Conservation (phyloP, 768 basidiomycete genomes). For the Lactarius indigo region DNA sequence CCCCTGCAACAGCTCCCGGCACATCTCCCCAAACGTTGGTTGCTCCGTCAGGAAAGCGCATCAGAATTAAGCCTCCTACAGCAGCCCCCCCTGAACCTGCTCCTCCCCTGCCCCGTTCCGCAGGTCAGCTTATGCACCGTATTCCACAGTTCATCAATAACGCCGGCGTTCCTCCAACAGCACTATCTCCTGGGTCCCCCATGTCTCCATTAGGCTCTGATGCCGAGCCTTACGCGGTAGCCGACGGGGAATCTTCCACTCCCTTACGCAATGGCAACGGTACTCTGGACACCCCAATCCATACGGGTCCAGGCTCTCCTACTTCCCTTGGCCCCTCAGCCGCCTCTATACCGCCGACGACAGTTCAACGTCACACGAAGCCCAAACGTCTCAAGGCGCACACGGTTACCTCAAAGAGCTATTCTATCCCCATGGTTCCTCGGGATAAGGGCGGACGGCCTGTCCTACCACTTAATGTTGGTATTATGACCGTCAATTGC, state of each 20-base stretch:
- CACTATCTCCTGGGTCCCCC: slow-evolving; percentile 24
- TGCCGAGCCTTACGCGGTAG: slow-evolving; percentile 14
- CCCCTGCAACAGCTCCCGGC: slow-evolving; percentile 19
- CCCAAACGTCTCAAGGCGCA: slow-evolving; percentile 79
- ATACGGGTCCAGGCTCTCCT: slow-evolving; percentile 34
- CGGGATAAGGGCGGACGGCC: slow-evolving; percentile 69
- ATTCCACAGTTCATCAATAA: slow-evolving; percentile 24
- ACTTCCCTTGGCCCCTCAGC: slow-evolving; percentile 33
- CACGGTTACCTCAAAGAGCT: slow-evolving; percentile 72
- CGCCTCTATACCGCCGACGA: slow-evolving; percentile 32
- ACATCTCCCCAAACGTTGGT: slow-evolving; percentile 38
- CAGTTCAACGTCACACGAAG: slow-evolving; percentile 50
- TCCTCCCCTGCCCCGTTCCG: slow-evolving; percentile 22
- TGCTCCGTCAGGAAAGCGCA: slow-evolving; percentile 45
- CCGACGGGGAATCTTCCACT: slow-evolving; percentile 14
- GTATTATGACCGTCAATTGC: slow-evolving; percentile 79
- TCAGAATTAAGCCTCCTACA: slow-evolving; percentile 48
- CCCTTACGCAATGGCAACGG: slow-evolving; percentile 19
- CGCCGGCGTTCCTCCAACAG: slow-evolving; percentile 18
- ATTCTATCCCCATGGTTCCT: slow-evolving; percentile 74
- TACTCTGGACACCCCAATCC: slow-evolving; percentile 10
- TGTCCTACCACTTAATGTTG: slow-evolving; percentile 74
- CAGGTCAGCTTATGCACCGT: slow-evolving; percentile 22
- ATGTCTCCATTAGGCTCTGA: slow-evolving; percentile 26
- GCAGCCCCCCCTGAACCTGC: slow-evolving; percentile 28